Base-by-base conservation (phyloP, 176 grass and related monocot species). In the Aegilops speltoides region DNA sequence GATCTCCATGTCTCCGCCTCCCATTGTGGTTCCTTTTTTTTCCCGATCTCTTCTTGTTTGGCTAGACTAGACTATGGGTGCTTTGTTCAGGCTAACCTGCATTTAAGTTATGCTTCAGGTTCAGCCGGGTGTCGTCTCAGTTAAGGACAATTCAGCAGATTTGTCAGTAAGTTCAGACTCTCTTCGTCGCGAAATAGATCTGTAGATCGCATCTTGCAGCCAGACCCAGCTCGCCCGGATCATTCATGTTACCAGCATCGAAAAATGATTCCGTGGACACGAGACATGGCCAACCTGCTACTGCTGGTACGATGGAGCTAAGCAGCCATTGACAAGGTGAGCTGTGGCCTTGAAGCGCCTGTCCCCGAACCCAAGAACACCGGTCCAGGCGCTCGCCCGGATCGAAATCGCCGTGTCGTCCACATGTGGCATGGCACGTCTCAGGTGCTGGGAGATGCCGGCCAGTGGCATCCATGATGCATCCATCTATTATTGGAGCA, bases 151-250 rank as follows among this genome's bases (percentile, higher is more conserved):
- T 28, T 8, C 34, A 33, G 10, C 59, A 68, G 65, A 19, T 22
- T 7, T 81, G 77, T 59, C 43, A 74, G 43, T 15, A 36, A 74
- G 87, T 38, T 50, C 54, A 66, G 20, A 54, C 6, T 1, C 60
- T 3, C 19, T 46, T 56, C 20, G 8, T 69, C 80, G 24, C 28
- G n/a, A 57, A 59, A 7, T 12, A 37, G 62, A 77, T 82, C 83
- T 77, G 59, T 16, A 81, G 88, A 89, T 89, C 22, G 83, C 88
- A 86, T 86, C 83, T 61, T 2, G 56, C 31, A n/a, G 8, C 17
- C 52, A 56, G 16, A 20, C 19, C 13, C 56, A 19, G 36, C 9
- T 54, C 31, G 64, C 40, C 48, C 37, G 6, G 11, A 31, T 4
- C 43, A 76, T 59, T 76, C n/a, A 77, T 23, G 10, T 71, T 72